These are phyloP conservation scores for Blepharisma stoltei DNA, from an alignment of 73 alveolate species.

Conservation along the genomic window DNA sequence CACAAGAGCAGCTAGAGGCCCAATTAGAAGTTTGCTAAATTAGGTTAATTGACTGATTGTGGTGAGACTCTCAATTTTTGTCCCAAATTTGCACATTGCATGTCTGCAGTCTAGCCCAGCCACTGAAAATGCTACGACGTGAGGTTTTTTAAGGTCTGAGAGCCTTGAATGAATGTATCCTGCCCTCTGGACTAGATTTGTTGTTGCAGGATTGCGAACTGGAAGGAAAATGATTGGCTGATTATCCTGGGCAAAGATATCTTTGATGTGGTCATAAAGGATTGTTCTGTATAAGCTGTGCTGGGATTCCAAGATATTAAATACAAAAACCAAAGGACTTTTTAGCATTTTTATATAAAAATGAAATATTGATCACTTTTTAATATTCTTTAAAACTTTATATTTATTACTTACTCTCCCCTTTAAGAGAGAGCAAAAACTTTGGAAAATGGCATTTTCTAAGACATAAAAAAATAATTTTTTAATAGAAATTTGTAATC, in stretches of 20 bases:
- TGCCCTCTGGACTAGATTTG: background rate
- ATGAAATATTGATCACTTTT: too few species aligned
- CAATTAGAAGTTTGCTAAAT: too few species aligned
- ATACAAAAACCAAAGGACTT: slow-evolving; percentile 9
- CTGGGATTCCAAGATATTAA: slow-evolving; percentile 17
- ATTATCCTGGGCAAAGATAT: background rate
- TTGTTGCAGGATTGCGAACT: background rate
- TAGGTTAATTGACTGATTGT: too few species aligned
- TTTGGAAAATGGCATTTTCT: too few species aligned
- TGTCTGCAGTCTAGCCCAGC: slow-evolving; percentile 11
- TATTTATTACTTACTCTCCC: too few species aligned
- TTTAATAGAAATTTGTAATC: too few species aligned
- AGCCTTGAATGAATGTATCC: background rate
- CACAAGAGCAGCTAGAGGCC: too few species aligned
- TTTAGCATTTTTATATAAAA: slow-evolving; percentile 10
- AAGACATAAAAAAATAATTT: too few species aligned
- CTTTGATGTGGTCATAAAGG: background rate
- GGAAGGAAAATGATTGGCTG: slow-evolving; percentile 12
- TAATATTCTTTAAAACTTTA: too few species aligned
- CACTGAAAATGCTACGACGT: background rate
- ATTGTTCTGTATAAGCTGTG: background rate
- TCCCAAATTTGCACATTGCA: background rate
- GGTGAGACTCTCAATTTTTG: background rate
- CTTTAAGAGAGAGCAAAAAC: too few species aligned
- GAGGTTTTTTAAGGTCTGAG: background rate